Evolutionary conservation across 2,329 filamentous ascomycete genomes (phyloP).

Genomic region (Penicillium sp.): DNA sequence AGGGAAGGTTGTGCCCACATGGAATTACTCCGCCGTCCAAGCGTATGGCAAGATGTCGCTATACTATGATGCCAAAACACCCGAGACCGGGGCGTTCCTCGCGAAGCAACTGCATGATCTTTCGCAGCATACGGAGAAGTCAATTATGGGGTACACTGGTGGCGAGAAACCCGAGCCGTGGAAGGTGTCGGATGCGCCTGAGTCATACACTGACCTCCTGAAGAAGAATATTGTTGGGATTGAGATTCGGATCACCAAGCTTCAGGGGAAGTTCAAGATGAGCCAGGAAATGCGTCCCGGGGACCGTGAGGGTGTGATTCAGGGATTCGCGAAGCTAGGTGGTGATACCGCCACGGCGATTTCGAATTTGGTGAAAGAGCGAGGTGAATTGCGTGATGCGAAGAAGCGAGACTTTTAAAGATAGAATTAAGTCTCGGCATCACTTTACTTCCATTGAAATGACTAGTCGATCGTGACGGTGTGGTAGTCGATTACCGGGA

Average conservation of each 20-base stretch:
- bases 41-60: conserved; percentile 59
- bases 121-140: conserved; percentile 44
- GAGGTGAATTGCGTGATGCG: conserved; percentile 15
- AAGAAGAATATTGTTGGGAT: conserved; percentile 61
- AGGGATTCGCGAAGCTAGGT: conserved; percentile 52
- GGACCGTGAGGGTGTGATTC: conserved; percentile 56
- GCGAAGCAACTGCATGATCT: conserved; percentile 38
- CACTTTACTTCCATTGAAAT: not conserved
- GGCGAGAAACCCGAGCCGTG: conserved; percentile 53
- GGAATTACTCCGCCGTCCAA: conserved; percentile 66
- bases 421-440: not conserved
- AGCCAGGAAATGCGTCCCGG: conserved; percentile 57
- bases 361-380: conserved; percentile 19
- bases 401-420: not conserved
- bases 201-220: conserved; percentile 54
- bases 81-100: conserved; percentile 53
- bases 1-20: conserved; percentile 66
- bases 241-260: conserved; percentile 54
- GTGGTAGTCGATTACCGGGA: too few species aligned
- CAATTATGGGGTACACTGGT: conserved; percentile 56
- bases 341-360: conserved; percentile 40
- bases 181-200: conserved; percentile 59
- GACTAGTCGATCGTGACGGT: not conserved
- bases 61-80: conserved; percentile 50
- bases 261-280: conserved; percentile 66